These are phyloP conservation scores for Trichomonas gallinae DNA, from an alignment of 208 protist genomes.

Conservation along the genomic window DNA sequence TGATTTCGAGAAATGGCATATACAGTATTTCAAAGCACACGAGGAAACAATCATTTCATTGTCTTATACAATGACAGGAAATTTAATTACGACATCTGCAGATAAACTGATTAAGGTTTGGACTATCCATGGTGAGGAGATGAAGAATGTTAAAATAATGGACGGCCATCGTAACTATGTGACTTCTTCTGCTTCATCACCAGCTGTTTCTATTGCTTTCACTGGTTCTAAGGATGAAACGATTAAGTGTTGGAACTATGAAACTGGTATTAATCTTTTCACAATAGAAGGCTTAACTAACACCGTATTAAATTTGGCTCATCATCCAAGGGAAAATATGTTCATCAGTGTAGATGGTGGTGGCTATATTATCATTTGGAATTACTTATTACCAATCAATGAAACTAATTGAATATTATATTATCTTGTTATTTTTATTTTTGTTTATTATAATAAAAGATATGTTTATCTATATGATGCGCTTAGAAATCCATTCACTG, in stretches of 20 bases:
- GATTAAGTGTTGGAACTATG: neutral
- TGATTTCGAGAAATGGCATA: neutral
- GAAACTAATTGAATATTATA: no score
- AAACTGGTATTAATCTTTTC: neutral
- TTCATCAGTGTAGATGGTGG: neutral
- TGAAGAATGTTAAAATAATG: neutral
- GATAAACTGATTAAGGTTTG: neutral
- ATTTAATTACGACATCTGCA: neutral
- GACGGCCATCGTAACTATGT: neutral
- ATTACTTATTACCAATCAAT: neutral
- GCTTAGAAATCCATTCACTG: no score
- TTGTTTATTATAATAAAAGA: no score
- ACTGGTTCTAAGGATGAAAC: neutral
- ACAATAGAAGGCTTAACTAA: neutral
- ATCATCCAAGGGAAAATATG: neutral
- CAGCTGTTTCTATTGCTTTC: neutral
- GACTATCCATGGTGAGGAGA: neutral
- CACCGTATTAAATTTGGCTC: neutral
- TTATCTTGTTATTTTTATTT: no score
- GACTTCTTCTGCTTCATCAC: neutral
- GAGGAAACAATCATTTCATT: neutral
- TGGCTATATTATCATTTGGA: neutral
- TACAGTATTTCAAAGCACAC: neutral
- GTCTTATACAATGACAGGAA: neutral
- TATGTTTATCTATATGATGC: no score